Conservation (phyloP, 1,284 basidiomycete species). For the Chalciporus piperatoides region DNA sequence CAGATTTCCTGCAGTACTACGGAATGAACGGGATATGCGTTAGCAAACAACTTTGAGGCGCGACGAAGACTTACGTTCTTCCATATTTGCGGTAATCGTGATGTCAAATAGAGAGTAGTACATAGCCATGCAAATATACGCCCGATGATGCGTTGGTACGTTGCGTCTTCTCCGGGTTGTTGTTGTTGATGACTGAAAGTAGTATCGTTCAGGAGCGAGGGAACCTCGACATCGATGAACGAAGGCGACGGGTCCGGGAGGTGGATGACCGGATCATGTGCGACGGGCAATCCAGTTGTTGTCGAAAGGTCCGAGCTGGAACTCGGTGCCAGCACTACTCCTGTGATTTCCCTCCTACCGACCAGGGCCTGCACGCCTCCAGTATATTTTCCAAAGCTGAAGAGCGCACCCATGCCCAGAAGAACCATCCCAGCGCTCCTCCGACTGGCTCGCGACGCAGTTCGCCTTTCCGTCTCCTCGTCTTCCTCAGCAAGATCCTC, state of each 20-base stretch:
- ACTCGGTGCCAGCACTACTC: conserved; percentile 34
- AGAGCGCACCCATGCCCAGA: conserved; percentile 64
- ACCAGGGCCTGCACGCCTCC: conserved; percentile 30
- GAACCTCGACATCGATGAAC: conserved; percentile 23
- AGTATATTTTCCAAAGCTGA: conserved; percentile 55
- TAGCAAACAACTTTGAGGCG: conserved; percentile 6
- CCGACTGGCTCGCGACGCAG: conserved; percentile 56
- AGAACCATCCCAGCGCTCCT: conserved; percentile 71
- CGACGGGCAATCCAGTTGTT: conserved; percentile 8
- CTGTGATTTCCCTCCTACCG: conserved; percentile 29
- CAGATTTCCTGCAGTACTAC: conserved; percentile 86
- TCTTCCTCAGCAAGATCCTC: conserved; percentile 20
- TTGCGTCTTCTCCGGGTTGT: conserved; percentile 31
- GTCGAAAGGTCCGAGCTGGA: conserved; percentile 6
- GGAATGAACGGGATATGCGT: background rate
- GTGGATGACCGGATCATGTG: background rate
- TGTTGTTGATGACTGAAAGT: conserved; percentile 26
- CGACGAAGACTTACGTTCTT: conserved; percentile 75
- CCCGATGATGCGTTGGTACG: conserved; percentile 66
- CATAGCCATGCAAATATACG: conserved; percentile 91
- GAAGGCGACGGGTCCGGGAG: background rate
- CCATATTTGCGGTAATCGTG: conserved; percentile 93
- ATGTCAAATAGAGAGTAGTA: conserved; percentile 87
- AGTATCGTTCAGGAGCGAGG: conserved; percentile 10
- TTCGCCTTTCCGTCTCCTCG: conserved; percentile 31